A percentile compares a stretch with the other conserved stretches of the same genome.
Conservation (phyloP, 768 basidiomycete genomes). For the Dictyophora rubrovolvata region DNA sequence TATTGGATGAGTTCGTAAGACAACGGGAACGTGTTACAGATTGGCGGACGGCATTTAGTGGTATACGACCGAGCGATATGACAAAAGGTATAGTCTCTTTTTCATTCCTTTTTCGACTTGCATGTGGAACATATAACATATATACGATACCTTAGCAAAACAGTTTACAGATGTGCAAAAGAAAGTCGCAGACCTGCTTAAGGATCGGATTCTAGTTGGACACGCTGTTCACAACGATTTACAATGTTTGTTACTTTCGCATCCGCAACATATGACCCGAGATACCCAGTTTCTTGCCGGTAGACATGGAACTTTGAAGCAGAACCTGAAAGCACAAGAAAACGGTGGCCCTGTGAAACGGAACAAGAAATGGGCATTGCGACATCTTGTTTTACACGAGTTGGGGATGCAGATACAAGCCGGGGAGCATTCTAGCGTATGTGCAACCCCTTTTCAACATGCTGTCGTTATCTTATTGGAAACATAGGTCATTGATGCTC, state of each 20-base stretch:
- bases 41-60: slow-evolving; percentile 85
- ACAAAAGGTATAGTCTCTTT: slow-evolving; percentile 38
- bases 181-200: slow-evolving; percentile 62
- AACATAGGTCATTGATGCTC: slow-evolving; percentile 75
- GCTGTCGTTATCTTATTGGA: not conserved
- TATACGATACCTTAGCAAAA: slow-evolving; percentile 40
- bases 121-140: not conserved
- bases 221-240: slow-evolving; percentile 91
- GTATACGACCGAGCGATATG: slow-evolving; percentile 70
- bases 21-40: slow-evolving; percentile 86
- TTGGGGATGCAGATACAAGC: slow-evolving; percentile 71
- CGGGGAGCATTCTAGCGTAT: slow-evolving; percentile 85
- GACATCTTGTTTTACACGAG: slow-evolving; percentile 71
- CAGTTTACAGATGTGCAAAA: slow-evolving; percentile 73
- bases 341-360: slow-evolving; percentile 43
- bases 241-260: slow-evolving; percentile 61
- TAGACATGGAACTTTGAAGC: slow-evolving; percentile 16
- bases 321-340: not conserved
- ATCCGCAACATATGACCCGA: slow-evolving; percentile 50
- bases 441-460: slow-evolving; percentile 19
- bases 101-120: not conserved
- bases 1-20: slow-evolving; percentile 77
- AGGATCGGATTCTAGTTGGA: slow-evolving; percentile 74
- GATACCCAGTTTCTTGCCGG: slow-evolving; percentile 61
- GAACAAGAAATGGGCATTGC: slow-evolving; percentile 62